Conservation (phyloP, 768 basidiomycete species). For the Termitomyces sp. region DNA sequence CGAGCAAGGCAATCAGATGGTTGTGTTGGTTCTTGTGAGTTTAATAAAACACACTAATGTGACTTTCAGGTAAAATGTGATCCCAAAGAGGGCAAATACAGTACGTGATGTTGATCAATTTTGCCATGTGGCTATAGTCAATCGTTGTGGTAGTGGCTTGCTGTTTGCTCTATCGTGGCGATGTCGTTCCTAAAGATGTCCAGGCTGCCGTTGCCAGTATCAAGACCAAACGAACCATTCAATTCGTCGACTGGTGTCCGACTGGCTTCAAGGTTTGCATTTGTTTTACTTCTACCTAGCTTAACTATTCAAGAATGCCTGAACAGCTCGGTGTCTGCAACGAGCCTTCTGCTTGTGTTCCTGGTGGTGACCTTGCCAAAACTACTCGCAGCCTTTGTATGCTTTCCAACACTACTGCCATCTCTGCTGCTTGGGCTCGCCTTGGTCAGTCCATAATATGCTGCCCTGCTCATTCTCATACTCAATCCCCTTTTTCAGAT, state of each 20-base stretch:
- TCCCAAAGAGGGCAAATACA: slow-evolving; percentile 98
- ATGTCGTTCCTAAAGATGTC: slow-evolving; percentile 95
- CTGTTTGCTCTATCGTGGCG: slow-evolving; percentile 88
- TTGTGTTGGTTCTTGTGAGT: slow-evolving; percentile 11
- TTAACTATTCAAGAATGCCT: slow-evolving; percentile 14
- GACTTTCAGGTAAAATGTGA: slow-evolving; percentile 61
- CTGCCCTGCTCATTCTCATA: not conserved
- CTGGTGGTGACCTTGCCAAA: slow-evolving; percentile 94
- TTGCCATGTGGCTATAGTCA: slow-evolving; percentile 6
- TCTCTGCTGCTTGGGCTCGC: slow-evolving; percentile 92
- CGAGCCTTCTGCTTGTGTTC: slow-evolving; percentile 87
- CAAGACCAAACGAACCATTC: slow-evolving; percentile 97
- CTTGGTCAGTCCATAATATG: slow-evolving; percentile 39
- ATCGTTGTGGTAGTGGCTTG: slow-evolving; percentile 65
- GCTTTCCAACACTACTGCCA: slow-evolving; percentile 93
- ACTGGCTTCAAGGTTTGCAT: slow-evolving; percentile 83
- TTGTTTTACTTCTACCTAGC: not conserved
- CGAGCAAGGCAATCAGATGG: slow-evolving; percentile 96
- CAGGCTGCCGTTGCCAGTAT: slow-evolving; percentile 89
- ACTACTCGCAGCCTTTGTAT: slow-evolving; percentile 93
- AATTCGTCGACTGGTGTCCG: slow-evolving; percentile 98
- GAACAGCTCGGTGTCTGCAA: slow-evolving; percentile 91
- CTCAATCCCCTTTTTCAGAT: slow-evolving; percentile 39
- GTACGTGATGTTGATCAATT: slow-evolving; percentile 37
- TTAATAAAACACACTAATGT: not conserved